A percentile compares a stretch with the other conserved stretches of the same genome.
Conservation (phyloP, 1,139 yeast species). For the Sugiyamaella sp. region DNA sequence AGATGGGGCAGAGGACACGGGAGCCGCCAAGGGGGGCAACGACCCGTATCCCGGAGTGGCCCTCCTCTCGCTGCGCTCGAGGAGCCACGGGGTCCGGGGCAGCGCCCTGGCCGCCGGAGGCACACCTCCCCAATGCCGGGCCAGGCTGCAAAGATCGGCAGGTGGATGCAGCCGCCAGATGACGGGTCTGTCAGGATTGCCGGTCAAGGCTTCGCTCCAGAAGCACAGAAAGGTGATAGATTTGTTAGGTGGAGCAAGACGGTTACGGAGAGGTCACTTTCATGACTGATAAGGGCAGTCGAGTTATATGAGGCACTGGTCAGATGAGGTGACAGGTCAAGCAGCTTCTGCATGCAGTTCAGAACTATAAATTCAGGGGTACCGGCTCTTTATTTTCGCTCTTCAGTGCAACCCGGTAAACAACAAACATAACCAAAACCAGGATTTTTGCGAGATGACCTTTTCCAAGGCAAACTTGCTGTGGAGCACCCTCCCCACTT, state of each 20-base stretch:
- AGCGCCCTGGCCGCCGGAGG: conserved; percentile 1
- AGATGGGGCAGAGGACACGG: no score
- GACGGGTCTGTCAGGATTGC: no score
- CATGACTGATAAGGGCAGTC: background rate
- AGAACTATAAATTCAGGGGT: background rate
- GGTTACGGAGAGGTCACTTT: background rate
- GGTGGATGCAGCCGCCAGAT: background rate
- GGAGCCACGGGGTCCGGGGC: conserved; percentile 5
- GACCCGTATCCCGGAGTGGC: background rate
- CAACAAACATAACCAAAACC: no score
- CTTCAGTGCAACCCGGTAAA: background rate
- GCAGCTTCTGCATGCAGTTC: background rate
- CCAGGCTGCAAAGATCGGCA: background rate
- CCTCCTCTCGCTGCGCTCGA: background rate
- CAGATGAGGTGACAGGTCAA: background rate
- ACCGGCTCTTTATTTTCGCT: background rate
- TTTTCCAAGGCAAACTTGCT: background rate
- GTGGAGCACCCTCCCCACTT: background rate
- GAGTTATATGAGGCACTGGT: background rate
- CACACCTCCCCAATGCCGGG: background rate
- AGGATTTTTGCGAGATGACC: background rate
- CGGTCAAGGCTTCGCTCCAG: no score
- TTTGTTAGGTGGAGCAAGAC: background rate
- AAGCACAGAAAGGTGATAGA: no score
- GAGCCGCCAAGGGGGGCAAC: background rate